Evolutionary conservation across 108 stramenopile genomes (phyloP).

Genomic region (Skeletonema marinoi): DNA sequence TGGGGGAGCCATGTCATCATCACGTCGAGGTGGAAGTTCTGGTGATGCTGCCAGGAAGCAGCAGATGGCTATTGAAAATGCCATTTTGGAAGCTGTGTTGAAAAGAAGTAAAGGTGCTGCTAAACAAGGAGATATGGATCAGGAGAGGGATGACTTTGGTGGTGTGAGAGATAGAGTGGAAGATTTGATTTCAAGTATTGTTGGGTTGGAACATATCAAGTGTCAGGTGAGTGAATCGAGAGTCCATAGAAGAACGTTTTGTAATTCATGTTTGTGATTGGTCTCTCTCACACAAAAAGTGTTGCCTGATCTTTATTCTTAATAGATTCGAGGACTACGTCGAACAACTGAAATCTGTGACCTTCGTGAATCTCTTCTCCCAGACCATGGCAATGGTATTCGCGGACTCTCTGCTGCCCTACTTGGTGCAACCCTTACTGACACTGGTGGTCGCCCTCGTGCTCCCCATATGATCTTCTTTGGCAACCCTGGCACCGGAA

Average conservation of each 20-base stretch:
- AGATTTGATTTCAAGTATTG: constrained; percentile 80
- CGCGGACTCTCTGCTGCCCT: constrained; percentile 58
- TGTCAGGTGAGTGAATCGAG: constrained; percentile 67
- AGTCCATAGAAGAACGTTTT: not conserved
- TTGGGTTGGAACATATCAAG: constrained; percentile 90
- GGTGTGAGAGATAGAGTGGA: constrained; percentile 82
- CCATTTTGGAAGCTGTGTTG: constrained; percentile 79
- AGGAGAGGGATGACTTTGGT: constrained; percentile 22
- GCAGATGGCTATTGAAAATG: constrained; percentile 57
- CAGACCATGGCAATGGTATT: constrained; percentile 43
- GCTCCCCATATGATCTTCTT: constrained; percentile 91
- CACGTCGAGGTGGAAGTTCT: constrained; percentile 46
- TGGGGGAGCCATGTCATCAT: constrained; percentile 14
- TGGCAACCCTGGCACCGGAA: constrained; percentile 96
- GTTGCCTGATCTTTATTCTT: not conserved
- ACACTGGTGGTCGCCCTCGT: constrained; percentile 65
- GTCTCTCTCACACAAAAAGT: not conserved
- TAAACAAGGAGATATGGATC: constrained; percentile 1
- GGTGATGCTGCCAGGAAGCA: constrained; percentile 57
- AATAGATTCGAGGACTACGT: constrained; percentile 82
- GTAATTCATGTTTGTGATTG: not conserved
- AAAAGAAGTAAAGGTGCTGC: constrained; percentile 38
- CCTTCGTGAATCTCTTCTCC: constrained; percentile 78
- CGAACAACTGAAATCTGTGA: constrained; percentile 88
- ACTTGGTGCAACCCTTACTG: constrained; percentile 61